Percentiles rank a stretch among this genome's conserved stretches.
phyloP scores from a whole-genome alignment of 2,329 filamentous ascomycete species.

The Aspergillus sp. region DNA sequence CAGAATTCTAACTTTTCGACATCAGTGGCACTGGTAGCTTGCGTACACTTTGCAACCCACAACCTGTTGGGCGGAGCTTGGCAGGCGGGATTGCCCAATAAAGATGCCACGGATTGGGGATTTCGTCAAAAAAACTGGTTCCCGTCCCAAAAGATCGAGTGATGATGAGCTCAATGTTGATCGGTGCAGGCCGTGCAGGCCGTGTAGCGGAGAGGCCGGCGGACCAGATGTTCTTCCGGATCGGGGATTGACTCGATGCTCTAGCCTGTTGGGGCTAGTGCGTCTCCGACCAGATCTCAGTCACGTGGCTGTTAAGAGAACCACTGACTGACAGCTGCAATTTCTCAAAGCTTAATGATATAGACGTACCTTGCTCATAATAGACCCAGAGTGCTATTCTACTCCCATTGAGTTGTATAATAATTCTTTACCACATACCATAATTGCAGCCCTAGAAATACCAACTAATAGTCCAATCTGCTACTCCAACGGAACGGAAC shows the following conservation, averaged over 20 bases:
- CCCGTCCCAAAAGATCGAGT: background rate
- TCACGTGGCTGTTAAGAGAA: background rate
- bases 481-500: background rate
- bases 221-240: background rate
- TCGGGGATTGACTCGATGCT: background rate
- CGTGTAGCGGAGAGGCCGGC: background rate
- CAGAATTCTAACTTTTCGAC: background rate
- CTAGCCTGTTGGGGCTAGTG: background rate
- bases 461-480: background rate
- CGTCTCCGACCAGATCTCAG: background rate
- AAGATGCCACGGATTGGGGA: background rate
- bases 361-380: background rate
- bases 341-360: background rate
- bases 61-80: background rate
- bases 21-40: background rate
- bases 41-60: background rate
- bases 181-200: background rate
- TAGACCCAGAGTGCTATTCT: background rate
- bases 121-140: background rate
- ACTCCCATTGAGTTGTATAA: background rate
- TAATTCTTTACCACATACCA: background rate
- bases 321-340: background rate
- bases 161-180: background rate
- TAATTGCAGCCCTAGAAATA: background rate
- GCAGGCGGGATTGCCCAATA: background rate